Evolutionary conservation across 2,329 filamentous ascomycete species (phyloP).

Genomic region (Tolypocladium album): DNA sequence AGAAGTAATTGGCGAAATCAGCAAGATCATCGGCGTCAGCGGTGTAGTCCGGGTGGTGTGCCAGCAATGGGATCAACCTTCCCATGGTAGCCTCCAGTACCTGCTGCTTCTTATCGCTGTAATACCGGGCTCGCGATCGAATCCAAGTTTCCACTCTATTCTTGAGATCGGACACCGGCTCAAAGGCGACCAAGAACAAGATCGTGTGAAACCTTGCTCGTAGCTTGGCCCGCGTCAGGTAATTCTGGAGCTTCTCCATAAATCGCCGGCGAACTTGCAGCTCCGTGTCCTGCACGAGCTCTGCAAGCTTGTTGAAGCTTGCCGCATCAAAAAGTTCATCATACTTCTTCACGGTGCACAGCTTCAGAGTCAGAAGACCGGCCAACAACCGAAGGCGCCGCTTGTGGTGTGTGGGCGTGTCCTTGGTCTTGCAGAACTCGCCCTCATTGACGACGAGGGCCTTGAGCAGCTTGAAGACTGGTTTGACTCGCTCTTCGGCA

Average conservation of each 20-base stretch:
- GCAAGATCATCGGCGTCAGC: slow-evolving; percentile 54
- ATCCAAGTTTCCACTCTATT: slow-evolving; percentile 79
- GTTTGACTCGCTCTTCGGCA: slow-evolving; percentile 48
- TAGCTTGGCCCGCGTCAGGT: slow-evolving; percentile 63
- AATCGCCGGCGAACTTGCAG: slow-evolving; percentile 68
- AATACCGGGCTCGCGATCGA: slow-evolving; percentile 63
- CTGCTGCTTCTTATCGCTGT: slow-evolving; percentile 44
- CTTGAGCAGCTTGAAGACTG: slow-evolving; percentile 70
- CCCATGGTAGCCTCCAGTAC: slow-evolving; percentile 74
- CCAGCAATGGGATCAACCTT: slow-evolving; percentile 75
- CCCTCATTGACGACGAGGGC: slow-evolving; percentile 66
- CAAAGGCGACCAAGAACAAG: slow-evolving; percentile 83
- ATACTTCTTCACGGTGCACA: slow-evolving; percentile 66
- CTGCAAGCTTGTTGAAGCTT: slow-evolving; percentile 73
- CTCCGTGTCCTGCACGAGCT: slow-evolving; percentile 69
- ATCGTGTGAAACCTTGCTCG: slow-evolving; percentile 76
- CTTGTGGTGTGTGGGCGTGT: slow-evolving; percentile 69
- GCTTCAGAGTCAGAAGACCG: slow-evolving; percentile 70
- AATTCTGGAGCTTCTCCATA: slow-evolving; percentile 79
- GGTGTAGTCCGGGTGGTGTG: slow-evolving; percentile 87
- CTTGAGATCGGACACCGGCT: slow-evolving; percentile 65
- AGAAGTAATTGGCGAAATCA: slow-evolving; percentile 78
- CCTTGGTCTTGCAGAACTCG: slow-evolving; percentile 64
- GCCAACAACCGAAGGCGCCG: slow-evolving; percentile 73
- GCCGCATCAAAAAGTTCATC: slow-evolving; percentile 62